Percentiles rank a stretch among this genome's conserved stretches.
Evolutionary conservation across 176 grass and related monocot species (phyloP).

Genomic region (Alopecurus myosuroides): DNA sequence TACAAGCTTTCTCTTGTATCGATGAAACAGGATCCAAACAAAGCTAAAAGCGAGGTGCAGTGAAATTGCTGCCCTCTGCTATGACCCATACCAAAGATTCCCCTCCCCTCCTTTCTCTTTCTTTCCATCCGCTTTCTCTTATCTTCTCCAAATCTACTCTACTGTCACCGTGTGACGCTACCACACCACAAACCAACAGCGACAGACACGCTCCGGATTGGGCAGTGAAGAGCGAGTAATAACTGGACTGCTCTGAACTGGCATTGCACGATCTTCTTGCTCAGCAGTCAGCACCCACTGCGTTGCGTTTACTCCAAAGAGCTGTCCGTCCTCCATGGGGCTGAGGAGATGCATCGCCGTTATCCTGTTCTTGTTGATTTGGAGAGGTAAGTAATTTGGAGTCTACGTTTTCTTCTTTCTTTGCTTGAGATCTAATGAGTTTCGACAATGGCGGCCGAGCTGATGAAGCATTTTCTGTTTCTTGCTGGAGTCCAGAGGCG

Average conservation of each 20-base stretch:
- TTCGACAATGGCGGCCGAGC: background rate
- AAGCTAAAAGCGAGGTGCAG: background rate
- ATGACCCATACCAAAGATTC: background rate
- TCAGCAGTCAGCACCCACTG: background rate
- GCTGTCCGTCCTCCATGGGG: conserved; percentile 27
- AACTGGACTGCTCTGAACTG: conserved; percentile 20
- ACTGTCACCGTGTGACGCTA: too few species aligned
- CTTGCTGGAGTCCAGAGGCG: conserved; percentile 21
- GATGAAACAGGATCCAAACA: background rate
- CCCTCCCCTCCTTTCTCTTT: background rate
- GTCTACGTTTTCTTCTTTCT: background rate
- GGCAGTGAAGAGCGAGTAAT: background rate
- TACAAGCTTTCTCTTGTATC: background rate
- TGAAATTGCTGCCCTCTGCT: background rate
- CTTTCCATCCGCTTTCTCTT: background rate
- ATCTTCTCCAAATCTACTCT: background rate
- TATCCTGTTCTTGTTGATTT: conserved; percentile 14
- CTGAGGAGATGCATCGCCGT: background rate
- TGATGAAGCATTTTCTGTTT: background rate
- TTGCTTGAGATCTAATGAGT: background rate
- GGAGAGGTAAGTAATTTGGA: conserved; percentile 1
- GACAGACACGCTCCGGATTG: background rate
- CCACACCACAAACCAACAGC: background rate
- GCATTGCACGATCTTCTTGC: conserved; percentile 14
- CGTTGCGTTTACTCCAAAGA: background rate